Evolutionary conservation across 768 basidiomycete species (phyloP).

Genomic region (Xerocomellus amylosporus): DNA sequence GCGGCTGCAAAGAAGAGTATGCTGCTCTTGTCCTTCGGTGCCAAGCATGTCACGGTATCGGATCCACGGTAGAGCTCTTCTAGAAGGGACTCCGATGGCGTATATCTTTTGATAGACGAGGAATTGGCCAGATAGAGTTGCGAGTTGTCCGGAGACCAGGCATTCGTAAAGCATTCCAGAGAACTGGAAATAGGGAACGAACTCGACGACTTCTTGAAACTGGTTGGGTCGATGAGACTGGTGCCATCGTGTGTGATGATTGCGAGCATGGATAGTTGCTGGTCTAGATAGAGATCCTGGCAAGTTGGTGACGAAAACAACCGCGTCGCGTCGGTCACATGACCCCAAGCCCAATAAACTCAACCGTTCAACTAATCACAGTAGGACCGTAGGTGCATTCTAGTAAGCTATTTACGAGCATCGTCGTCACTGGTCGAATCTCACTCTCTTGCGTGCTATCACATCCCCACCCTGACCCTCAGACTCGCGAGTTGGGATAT

Average conservation of each 20-base stretch:
- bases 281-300: not conserved
- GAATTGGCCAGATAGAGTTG: constrained; percentile 52
- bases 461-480: not conserved
- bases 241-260: constrained; percentile 49
- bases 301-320: no score
- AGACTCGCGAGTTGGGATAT: not conserved
- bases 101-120: constrained; percentile 51
- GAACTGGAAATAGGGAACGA: constrained; percentile 39
- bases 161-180: constrained; percentile 23
- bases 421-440: constrained; percentile 15
- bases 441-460: constrained; percentile 19
- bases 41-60: constrained; percentile 30
- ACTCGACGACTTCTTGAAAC: constrained; percentile 45
- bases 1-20: constrained; percentile 48
- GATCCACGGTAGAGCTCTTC: constrained; percentile 40
- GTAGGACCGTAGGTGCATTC: not conserved
- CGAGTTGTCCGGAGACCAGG: constrained; percentile 59
- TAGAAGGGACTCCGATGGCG: constrained; percentile 43
- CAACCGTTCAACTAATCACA: not conserved
- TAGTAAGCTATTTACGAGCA: not conserved
- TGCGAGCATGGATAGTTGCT: constrained; percentile 47
- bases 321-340: constrained; percentile 26
- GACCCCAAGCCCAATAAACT: constrained; percentile 1
- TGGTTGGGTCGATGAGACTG: constrained; percentile 44
- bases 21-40: constrained; percentile 34